A percentile compares a stretch with the other conserved stretches of the same genome.
Evolutionary conservation across 176 grass and related monocot genomes (phyloP).

Genomic region (Ampelocalamus luodianensis): DNA sequence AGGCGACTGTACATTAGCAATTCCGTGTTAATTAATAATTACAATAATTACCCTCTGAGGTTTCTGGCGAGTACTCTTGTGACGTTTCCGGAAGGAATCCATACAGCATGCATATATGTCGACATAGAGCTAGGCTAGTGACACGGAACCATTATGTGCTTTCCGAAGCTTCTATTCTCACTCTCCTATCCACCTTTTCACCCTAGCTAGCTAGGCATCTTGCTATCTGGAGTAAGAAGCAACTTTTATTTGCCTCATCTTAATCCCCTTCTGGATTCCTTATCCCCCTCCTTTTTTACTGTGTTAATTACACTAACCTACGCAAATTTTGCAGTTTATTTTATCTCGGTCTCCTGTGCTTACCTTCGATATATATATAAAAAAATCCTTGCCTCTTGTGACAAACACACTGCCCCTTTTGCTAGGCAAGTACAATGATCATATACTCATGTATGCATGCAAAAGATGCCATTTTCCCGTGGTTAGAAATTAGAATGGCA

Average conservation of each 20-base stretch:
- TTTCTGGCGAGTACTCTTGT: background rate
- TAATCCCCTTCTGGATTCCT: background rate
- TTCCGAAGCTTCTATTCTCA: slow-evolving; percentile 18
- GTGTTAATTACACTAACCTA: background rate
- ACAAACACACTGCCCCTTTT: background rate
- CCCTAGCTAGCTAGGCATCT: background rate
- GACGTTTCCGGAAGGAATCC: slow-evolving; percentile 14
- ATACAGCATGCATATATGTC: slow-evolving; percentile 8
- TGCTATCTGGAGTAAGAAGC: background rate
- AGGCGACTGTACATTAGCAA: too few relatives aligned
- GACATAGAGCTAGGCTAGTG: background rate
- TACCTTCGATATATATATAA: too few relatives aligned
- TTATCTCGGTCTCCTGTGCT: background rate
- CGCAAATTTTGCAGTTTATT: background rate
- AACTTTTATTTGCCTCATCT: background rate
- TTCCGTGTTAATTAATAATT: background rate
- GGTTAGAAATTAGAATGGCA: background rate
- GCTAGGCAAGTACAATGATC: background rate
- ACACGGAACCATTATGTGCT: background rate
- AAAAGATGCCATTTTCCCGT: background rate
- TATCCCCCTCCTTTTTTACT: background rate
- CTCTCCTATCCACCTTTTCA: background rate
- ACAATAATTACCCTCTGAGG: background rate
- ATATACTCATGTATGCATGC: background rate
- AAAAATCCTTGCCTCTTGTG: background rate